A percentile compares a stretch with the other conserved stretches of the same genome.
Evolutionary conservation across 768 basidiomycete genomes (phyloP).

Genomic region (Trametes coccinea): DNA sequence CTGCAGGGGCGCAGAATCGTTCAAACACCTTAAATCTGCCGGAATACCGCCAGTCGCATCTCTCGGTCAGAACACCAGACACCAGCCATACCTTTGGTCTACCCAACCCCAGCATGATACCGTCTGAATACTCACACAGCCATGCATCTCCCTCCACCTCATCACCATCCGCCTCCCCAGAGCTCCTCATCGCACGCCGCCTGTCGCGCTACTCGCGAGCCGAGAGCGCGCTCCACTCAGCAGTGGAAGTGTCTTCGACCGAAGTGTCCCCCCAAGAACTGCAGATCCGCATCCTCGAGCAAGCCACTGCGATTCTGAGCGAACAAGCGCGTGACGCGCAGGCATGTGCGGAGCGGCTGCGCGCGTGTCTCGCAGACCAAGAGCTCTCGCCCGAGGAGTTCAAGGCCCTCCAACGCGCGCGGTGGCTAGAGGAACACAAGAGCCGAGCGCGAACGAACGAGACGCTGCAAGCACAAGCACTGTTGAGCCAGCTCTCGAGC

Average conservation of each 20-base stretch:
- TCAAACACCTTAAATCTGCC: not conserved
- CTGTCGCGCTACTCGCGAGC: constrained; percentile 46
- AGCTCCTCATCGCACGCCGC: constrained; percentile 26
- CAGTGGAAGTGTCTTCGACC: constrained; percentile 35
- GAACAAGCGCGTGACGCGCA: constrained; percentile 48
- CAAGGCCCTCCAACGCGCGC: constrained; percentile 43
- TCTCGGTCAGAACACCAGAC: constrained; percentile 20
- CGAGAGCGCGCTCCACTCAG: constrained; percentile 42
- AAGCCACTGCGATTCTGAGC: constrained; percentile 44
- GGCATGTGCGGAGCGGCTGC: constrained; percentile 43
- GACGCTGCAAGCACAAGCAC: not conserved
- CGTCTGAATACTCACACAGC: not conserved
- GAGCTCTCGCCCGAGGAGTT: constrained; percentile 35
- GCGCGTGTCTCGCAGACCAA: constrained; percentile 39
- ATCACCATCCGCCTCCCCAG: constrained; percentile 4
- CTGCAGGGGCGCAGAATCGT: not conserved
- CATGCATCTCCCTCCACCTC: not conserved
- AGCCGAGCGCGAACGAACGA: constrained; percentile 40
- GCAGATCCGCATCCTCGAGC: constrained; percentile 48
- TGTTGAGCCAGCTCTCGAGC: constrained; percentile 9
- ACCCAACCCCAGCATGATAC: constrained; percentile 21
- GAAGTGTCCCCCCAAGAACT: constrained; percentile 44
- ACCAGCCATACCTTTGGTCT: constrained; percentile 27
- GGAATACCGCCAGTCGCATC: constrained; percentile 2
- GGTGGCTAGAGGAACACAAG: constrained; percentile 54